Evolutionary conservation across 306 rosid species (phyloP).

Genomic region (Rosa chinensis): DNA sequence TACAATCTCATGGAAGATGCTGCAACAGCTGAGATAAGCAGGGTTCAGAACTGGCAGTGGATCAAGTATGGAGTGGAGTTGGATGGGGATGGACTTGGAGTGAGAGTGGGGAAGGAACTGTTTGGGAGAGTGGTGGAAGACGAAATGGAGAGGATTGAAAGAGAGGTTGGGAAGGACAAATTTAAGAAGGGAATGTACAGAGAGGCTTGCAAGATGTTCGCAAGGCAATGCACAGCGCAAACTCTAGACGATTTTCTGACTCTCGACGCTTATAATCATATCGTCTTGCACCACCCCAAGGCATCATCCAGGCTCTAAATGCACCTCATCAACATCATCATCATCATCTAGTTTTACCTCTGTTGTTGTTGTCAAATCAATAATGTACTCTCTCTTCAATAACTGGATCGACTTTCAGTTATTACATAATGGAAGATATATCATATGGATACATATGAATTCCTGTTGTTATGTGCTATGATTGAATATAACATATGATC

Average conservation of each 20-base stretch:
- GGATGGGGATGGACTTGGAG: conserved; percentile 74
- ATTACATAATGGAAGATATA: background rate
- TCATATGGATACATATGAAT: background rate
- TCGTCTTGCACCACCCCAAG: conserved; percentile 57
- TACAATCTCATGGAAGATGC: conserved; percentile 99
- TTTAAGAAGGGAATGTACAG: conserved; percentile 70
- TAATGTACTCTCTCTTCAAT: background rate
- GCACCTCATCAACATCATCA: background rate
- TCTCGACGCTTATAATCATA: conserved; percentile 62
- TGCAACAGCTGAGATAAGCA: conserved; percentile 93
- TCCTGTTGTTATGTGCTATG: background rate
- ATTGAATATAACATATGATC: too few species aligned
- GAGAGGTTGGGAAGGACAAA: conserved; percentile 71
- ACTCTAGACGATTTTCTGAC: conserved; percentile 84
- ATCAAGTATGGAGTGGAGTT: conserved; percentile 74
- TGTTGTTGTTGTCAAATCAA: background rate
- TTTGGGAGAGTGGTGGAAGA: conserved; percentile 86
- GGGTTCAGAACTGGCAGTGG: conserved; percentile 99
- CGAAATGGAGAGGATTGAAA: conserved; percentile 78
- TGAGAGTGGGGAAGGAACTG: conserved; percentile 59
- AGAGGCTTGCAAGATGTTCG: conserved; percentile 69
- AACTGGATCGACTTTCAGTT: background rate
- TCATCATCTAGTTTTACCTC: background rate
- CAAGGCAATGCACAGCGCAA: conserved; percentile 69
- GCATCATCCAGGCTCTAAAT: conserved; percentile 46